These are phyloP conservation scores for Nannochloris sp. DNA, from an alignment of 139 green algal species.

Conservation along the genomic window DNA sequence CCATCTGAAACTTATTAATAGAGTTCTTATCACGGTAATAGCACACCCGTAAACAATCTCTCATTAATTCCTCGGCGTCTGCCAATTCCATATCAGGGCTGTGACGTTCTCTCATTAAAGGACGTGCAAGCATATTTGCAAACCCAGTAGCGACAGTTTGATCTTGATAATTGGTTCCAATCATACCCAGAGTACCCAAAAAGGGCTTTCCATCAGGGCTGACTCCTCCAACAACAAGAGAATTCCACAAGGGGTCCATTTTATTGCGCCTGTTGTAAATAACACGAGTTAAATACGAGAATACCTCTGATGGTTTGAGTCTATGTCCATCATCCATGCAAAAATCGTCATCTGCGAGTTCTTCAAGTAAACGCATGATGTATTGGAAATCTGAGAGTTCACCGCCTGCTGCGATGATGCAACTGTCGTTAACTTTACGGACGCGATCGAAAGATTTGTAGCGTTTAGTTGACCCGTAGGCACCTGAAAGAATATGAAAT, in stretches of 20 bases:
- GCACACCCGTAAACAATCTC: conserved; percentile 81
- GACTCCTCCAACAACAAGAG: conserved; percentile 79
- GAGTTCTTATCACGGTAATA: conserved; percentile 95
- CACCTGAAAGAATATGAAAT: conserved; percentile 32
- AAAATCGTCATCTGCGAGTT: conserved; percentile 87
- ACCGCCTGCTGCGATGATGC: conserved; percentile 74
- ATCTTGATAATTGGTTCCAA: conserved; percentile 80
- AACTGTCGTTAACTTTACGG: conserved; percentile 59
- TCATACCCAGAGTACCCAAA: conserved; percentile 84
- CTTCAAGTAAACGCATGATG: conserved; percentile 80
- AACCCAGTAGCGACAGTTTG: conserved; percentile 71
- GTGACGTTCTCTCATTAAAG: conserved; percentile 86
- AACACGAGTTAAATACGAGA: conserved; percentile 86
- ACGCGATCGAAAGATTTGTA: conserved; percentile 94
- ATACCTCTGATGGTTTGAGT: conserved; percentile 66
- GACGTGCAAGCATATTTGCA: conserved; percentile 82
- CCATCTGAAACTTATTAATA: conserved; percentile 93
- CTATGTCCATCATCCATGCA: conserved; percentile 78
- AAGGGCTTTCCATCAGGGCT: conserved; percentile 58
- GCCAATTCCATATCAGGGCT: conserved; percentile 83
- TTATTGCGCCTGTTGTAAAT: conserved; percentile 93
- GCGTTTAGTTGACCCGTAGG: conserved; percentile 94
- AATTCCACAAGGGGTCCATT: conserved; percentile 97
- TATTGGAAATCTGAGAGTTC: conserved; percentile 95
- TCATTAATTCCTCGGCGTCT: conserved; percentile 75